phyloP scores from a whole-genome alignment of 345 rosid genomes.

The Brassica napus region DNA sequence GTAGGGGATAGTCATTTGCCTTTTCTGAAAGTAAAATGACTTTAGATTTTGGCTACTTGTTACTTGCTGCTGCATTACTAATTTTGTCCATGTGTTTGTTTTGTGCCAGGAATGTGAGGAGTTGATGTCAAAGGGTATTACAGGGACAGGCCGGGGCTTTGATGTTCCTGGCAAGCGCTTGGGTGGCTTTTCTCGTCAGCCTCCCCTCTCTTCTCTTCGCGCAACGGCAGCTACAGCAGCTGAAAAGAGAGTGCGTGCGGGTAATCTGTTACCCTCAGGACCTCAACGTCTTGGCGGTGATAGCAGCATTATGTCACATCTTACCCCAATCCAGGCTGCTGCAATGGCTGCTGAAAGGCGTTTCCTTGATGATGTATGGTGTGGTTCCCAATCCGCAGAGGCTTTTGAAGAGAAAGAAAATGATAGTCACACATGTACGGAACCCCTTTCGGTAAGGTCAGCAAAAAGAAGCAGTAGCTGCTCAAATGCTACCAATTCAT shows the following conservation, averaged over 20 bases:
- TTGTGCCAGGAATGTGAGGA: constrained; percentile 79
- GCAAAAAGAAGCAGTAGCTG: constrained; percentile 52
- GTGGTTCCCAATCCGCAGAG: constrained; percentile 65
- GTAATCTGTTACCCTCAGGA: constrained; percentile 66
- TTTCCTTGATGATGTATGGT: constrained; percentile 79
- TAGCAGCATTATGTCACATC: constrained; percentile 69
- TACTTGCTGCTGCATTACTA: constrained; percentile 39
- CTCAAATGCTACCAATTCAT: constrained; percentile 25
- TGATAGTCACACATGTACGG: constrained; percentile 9
- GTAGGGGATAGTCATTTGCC: too few species aligned
- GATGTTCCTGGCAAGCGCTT: constrained; percentile 75
- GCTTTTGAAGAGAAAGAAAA: constrained; percentile 49
- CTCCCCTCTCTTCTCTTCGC: constrained; percentile 63
- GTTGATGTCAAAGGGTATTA: constrained; percentile 66
- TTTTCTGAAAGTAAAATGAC: too few species aligned
- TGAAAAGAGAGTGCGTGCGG: constrained; percentile 63
- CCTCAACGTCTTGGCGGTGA: constrained; percentile 87
- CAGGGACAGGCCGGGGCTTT: constrained; percentile 72
- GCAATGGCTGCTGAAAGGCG: constrained; percentile 98
- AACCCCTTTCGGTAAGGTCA: constrained; percentile 36
- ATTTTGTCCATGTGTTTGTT: constrained; percentile 15
- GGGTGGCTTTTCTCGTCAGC: constrained; percentile 78
- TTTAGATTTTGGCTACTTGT: constrained; percentile 11
- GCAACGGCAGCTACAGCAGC: constrained; percentile 67
- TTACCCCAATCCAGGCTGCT: constrained; percentile 89